Conservation (phyloP, 2,329 filamentous ascomycete genomes). For the Fusarium camptoceras region DNA sequence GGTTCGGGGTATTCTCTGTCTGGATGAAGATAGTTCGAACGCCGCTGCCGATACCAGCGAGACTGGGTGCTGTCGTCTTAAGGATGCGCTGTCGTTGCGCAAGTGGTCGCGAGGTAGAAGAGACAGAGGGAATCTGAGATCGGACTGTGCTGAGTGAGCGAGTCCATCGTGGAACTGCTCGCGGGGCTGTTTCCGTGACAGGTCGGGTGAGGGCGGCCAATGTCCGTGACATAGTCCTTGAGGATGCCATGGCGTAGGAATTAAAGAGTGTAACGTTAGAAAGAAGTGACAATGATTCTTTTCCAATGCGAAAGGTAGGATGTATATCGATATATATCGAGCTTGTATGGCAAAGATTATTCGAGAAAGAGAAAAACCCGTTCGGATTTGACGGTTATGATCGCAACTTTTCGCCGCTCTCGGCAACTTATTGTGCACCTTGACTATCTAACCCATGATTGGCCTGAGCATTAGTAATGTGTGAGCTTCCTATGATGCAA, state of each 20-base stretch:
- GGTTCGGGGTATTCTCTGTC: conserved; percentile 92
- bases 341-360: neutral
- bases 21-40: conserved; percentile 94
- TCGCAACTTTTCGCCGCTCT: conserved; percentile 47
- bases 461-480: conserved; percentile 51
- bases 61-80: conserved; percentile 30
- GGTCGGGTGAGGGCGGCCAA: conserved; percentile 43
- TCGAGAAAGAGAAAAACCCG: conserved; percentile 5
- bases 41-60: conserved; percentile 50
- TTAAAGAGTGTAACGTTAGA: neutral
- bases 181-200: conserved; percentile 35
- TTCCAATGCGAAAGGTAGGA: neutral
- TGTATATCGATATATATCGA: neutral
- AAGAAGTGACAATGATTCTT: neutral
- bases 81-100: conserved; percentile 26
- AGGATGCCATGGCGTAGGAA: conserved; percentile 41
- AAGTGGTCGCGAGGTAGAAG: conserved; percentile 41
- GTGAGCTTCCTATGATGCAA: conserved; percentile 48
- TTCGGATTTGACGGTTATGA: conserved; percentile 34
- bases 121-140: conserved; percentile 33
- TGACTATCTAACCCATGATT: conserved; percentile 36
- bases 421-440: conserved; percentile 27
- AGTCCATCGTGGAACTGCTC: conserved; percentile 44
- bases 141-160: conserved; percentile 47
- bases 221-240: conserved; percentile 42